Percentiles rank a stretch among this genome's conserved stretches.
These are phyloP conservation scores for Starmerella davenportii DNA, from an alignment of 805 yeast genomes.

Conservation along the genomic window DNA sequence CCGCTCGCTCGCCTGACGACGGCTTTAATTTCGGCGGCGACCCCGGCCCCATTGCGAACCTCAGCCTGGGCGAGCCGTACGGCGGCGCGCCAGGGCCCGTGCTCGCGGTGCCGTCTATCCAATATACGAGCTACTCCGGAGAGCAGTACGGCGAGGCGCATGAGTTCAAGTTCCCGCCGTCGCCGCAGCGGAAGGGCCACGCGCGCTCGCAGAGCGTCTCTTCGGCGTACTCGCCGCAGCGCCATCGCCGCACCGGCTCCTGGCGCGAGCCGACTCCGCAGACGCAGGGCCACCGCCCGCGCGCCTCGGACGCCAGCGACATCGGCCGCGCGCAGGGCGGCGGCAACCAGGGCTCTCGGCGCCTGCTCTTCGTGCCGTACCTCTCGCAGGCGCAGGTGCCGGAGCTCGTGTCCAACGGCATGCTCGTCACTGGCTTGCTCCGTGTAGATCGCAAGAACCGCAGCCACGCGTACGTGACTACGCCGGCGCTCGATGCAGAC, in stretches of 20 bases:
- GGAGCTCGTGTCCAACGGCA: constrained; percentile 71
- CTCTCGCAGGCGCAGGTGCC: constrained; percentile 87
- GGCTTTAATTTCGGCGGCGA: constrained; percentile 1
- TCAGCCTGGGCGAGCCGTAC: not conserved
- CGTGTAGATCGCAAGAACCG: constrained; percentile 92
- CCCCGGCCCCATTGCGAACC: not conserved
- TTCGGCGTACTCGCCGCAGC: constrained; percentile 15
- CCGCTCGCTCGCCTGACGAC: not conserved
- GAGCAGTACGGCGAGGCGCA: not conserved
- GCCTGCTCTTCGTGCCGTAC: constrained; percentile 84
- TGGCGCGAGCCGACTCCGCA: not conserved
- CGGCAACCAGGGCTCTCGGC: constrained; percentile 21
- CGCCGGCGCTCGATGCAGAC: constrained; percentile 89
- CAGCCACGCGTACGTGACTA: constrained; percentile 95
- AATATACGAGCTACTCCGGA: not conserved
- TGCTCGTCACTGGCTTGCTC: constrained; percentile 77
- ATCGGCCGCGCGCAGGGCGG: constrained; percentile 1
- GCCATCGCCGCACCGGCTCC: not conserved
- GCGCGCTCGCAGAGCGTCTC: constrained; percentile 10
- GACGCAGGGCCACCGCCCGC: constrained; percentile 8
- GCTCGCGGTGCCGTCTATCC: not conserved
- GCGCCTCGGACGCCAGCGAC: constrained; percentile 12
- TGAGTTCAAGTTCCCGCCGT: constrained; percentile 39
- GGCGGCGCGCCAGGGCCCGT: not conserved
- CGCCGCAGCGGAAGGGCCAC: constrained; percentile 13